phyloP scores from a whole-genome alignment of 2,329 filamentous ascomycete species.

The Neocucurbitaria cava region DNA sequence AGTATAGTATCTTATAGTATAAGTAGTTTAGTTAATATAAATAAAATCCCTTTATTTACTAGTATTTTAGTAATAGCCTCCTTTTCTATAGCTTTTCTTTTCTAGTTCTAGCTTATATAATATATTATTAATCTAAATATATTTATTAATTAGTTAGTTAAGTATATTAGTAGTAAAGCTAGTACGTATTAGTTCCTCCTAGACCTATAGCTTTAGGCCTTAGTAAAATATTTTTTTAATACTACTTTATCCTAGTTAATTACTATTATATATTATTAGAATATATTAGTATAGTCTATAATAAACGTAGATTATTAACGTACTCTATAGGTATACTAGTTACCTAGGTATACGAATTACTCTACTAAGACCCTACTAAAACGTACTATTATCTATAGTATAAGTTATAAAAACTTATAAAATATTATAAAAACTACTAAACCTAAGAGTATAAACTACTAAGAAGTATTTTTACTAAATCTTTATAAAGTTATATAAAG shows the following conservation, averaged over 20 bases:
- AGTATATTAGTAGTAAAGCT: background rate
- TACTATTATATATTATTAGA: background rate
- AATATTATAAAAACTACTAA: too few species aligned
- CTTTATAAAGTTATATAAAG: too few species aligned
- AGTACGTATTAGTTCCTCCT: background rate
- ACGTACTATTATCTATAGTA: too few species aligned
- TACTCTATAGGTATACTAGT: too few species aligned
- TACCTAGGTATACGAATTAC: too few species aligned
- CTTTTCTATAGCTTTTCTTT: background rate
- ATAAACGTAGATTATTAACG: background rate
- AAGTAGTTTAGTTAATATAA: background rate
- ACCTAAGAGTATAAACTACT: too few species aligned
- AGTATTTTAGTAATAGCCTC: background rate
- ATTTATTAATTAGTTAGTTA: background rate
- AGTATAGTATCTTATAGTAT: background rate
- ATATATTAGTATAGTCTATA: background rate
- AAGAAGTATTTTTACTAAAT: too few species aligned
- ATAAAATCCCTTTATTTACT: background rate
- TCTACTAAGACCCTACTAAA: too few species aligned
- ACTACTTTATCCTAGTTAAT: slow-evolving; percentile 1
- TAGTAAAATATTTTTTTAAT: background rate
- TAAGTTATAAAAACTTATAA: too few species aligned
- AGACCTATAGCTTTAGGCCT: background rate
- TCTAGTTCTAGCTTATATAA: background rate
- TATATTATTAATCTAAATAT: background rate